A percentile compares a stretch with the other conserved stretches of the same genome.
Conservation (phyloP, 2,329 filamentous ascomycete genomes). For the Beauveria medogensis region DNA sequence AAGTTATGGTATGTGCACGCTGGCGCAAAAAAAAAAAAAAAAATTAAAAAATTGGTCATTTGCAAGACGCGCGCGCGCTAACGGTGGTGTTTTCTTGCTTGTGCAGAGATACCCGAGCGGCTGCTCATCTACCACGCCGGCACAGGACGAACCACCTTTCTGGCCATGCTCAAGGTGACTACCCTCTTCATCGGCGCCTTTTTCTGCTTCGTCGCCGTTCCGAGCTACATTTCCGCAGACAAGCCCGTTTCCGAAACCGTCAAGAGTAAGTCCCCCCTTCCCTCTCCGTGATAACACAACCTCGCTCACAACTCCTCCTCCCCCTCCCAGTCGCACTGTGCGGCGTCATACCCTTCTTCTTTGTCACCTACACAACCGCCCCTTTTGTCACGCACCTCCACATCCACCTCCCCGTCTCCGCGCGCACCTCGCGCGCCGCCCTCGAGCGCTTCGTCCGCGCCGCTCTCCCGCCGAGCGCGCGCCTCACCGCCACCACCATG, state of each 20-base stretch:
- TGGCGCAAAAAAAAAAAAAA: background rate
- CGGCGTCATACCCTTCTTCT: slow-evolving; percentile 56
- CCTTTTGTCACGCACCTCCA: slow-evolving; percentile 69
- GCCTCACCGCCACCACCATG: slow-evolving; percentile 47
- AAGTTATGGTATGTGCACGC: background rate
- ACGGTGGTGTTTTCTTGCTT: background rate
- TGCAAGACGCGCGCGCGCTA: background rate
- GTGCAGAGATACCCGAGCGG: slow-evolving; percentile 43
- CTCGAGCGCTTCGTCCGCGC: slow-evolving; percentile 44
- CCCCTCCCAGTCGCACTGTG: slow-evolving; percentile 42
- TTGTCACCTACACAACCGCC: slow-evolving; percentile 55
- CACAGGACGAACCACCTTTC: slow-evolving; percentile 54
- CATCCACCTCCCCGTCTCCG: slow-evolving; percentile 57
- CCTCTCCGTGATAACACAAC: slow-evolving; percentile 3
- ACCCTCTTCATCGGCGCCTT: slow-evolving; percentile 62
- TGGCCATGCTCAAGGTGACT: slow-evolving; percentile 64
- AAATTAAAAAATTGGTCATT: too few species aligned
- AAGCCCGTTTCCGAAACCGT: slow-evolving; percentile 28
- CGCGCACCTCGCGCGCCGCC: slow-evolving; percentile 50
- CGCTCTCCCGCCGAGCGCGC: slow-evolving; percentile 36
- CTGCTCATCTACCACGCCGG: slow-evolving; percentile 72
- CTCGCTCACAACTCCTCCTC: background rate
- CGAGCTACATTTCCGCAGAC: slow-evolving; percentile 42
- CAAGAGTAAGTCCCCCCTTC: slow-evolving; percentile 25
- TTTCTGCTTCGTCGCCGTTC: slow-evolving; percentile 56